A percentile compares a stretch with the other conserved stretches of the same genome.
These are phyloP conservation scores for Striga asiatica DNA, from an alignment of 257 asterid species.

Conservation along the genomic window DNA sequence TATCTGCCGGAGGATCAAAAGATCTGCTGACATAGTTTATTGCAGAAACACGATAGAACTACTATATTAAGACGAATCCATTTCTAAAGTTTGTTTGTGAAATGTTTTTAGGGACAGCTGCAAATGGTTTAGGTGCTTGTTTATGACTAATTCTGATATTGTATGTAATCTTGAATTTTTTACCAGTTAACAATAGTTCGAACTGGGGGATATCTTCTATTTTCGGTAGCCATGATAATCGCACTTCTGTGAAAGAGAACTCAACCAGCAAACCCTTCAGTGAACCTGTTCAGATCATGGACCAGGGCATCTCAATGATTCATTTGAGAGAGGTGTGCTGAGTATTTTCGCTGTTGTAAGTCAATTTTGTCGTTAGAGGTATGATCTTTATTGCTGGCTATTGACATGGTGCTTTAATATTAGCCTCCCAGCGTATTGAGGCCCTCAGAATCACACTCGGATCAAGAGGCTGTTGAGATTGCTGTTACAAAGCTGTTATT, in stretches of 20 bases:
- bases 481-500: constrained; percentile 40
- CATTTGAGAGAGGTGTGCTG: constrained; percentile 72
- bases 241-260: constrained; percentile 48
- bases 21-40: neutral
- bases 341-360: neutral
- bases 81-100: neutral
- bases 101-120: neutral
- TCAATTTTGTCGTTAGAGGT: neutral
- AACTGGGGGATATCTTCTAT: constrained; percentile 93
- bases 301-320: constrained; percentile 63
- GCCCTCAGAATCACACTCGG: constrained; percentile 42
- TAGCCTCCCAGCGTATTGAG: constrained; percentile 47
- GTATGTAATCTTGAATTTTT: constrained; percentile 3
- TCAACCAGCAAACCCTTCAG: constrained; percentile 38
- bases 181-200: constrained; percentile 51
- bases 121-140: constrained; percentile 1
- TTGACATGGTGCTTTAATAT: constrained; percentile 13
- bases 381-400: neutral
- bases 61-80: neutral
- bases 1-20: neutral
- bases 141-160: constrained; percentile 7
- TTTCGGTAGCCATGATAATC: constrained; percentile 58
- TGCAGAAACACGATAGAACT: neutral
- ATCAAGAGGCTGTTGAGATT: constrained; percentile 47
- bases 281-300: constrained; percentile 56